Base-by-base conservation (phyloP, 208 protist genomes). In the Trypanosoma grayi region DNA sequence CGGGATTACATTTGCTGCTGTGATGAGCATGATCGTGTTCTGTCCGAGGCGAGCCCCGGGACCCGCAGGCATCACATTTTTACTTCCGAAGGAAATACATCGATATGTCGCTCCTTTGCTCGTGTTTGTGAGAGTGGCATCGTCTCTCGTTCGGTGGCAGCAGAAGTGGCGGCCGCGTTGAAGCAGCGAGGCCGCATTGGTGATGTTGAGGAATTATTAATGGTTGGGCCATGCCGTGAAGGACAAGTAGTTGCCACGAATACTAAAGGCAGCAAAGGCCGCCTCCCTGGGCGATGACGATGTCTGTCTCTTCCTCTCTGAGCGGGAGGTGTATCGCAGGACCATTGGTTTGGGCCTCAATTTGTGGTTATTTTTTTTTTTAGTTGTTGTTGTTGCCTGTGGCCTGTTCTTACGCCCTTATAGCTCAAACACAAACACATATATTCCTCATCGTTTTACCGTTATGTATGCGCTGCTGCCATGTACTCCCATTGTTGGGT, bases 201-300 rank as follows among this genome's bases (percentile, higher is more conserved):
- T 1, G 82, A 87, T n/a, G 77, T 93, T 43, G 86, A 93, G 53
- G 80, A 93, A 66, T 64, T 90, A 11, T 51, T 90, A 47, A 64
- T 92, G 37, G 70, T 73, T 3, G 62, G 2, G 25, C 44, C 27
- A 70, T 33, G 18, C n/a, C 16, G n/a, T 27, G 22, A 14, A 43
- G 37, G 30, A 54, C n/a, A 43, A 44, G 18, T 22, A 16, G n/a
- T 20, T 28, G 47, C 46, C 0, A 51, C 9, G 28, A 45, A 65
- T 6, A 64, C 20, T 18, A 45, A 13, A n/a, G n/a, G n/a, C n/a
- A n/a, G n/a, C n/a, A n/a, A n/a, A n/a, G n/a, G n/a, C n/a, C n/a
- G n/a, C n/a, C n/a, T n/a, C n/a, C n/a, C n/a, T n/a, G n/a, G n/a
- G n/a, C n/a, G n/a, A n/a, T n/a, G n/a, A n/a, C n/a, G n/a, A n/a